Percentiles rank a stretch among this genome's conserved stretches.
Conservation (phyloP, 2,329 filamentous ascomycete genomes). For the Trichoderma koningii region DNA sequence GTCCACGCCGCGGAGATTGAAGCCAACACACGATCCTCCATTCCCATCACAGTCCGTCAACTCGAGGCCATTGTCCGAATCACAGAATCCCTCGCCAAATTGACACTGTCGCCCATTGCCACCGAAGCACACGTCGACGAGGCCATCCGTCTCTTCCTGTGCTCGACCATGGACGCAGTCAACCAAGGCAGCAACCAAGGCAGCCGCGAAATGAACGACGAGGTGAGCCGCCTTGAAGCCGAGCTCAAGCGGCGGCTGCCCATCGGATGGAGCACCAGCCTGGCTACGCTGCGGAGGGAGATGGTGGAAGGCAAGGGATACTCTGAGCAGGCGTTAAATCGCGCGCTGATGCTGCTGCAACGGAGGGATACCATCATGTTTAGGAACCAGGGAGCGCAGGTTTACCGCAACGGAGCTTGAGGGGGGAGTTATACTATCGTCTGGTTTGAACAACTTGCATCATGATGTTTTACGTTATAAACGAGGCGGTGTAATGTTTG, state of each 20-base stretch:
- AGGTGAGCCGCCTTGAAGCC: constrained; percentile 81
- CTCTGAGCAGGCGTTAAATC: constrained; percentile 80
- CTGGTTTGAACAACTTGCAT: neutral
- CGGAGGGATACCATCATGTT: constrained; percentile 84
- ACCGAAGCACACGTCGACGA: constrained; percentile 94
- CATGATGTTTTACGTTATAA: constrained; percentile 13
- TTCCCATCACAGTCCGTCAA: constrained; percentile 96
- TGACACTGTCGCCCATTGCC: constrained; percentile 81
- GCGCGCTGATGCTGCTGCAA: constrained; percentile 83
- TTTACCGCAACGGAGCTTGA: constrained; percentile 71
- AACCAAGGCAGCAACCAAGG: constrained; percentile 83
- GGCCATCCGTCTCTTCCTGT: constrained; percentile 93
- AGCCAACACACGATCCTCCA: constrained; percentile 85
- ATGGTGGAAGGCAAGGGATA: constrained; percentile 92
- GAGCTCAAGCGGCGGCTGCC: constrained; percentile 85
- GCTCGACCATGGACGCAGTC: constrained; percentile 96
- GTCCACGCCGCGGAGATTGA: constrained; percentile 90
- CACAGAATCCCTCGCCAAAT: constrained; percentile 90
- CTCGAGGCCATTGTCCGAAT: constrained; percentile 97
- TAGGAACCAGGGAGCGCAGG: constrained; percentile 72
- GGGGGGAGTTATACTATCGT: neutral
- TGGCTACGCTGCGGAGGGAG: constrained; percentile 82
- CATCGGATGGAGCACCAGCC: constrained; percentile 91
- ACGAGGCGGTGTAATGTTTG: neutral
- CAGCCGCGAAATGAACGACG: constrained; percentile 86